Evolutionary conservation across 305 asterid genomes (phyloP), one percentile per base, ranked within the genome.

Genomic region (Fraxinus angustifolia): DNA sequence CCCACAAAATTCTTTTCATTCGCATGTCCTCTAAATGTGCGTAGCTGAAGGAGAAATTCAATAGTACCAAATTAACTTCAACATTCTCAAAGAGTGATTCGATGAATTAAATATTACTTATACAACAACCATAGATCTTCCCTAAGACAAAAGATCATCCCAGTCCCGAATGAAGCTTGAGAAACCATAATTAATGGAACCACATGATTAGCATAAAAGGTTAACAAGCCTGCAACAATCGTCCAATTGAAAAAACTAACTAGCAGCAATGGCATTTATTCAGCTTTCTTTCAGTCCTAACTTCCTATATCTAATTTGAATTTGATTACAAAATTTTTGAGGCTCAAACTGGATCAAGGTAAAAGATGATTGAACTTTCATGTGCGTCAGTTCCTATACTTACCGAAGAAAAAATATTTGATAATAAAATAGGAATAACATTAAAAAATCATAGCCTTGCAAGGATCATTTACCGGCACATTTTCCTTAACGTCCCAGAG

Each of bases 1-100:
- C 97, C 97, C 21, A 94, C 97, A 79, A 93, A 93, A 76, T 93
- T 94, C 88, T 90, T 93, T 90, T 94, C 97, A 28, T 93, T 93
- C 6, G 91, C 86, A 78, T 94, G 98, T 81, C 97, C 98, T 82
- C 88, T 89, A 81, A 86, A 94, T 11, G 90, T 84, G 74, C 97
- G 93, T 31, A 91, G 89, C 98, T 94, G 92, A 80, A 77, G 77
- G 34, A 81, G 79, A 16, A 77, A 79, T 23, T 70, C 40, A 79
- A 8, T 28, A 21, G 45, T 8, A 76, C 56, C 71, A 67, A 78
- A 62, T 62, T 42, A 87, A 56, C 79, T 50, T 81, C 26, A 53
- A 62, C 11, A 26, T 77, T 65, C 72, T 11, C 6, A 1, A 3
- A 67, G 74, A 28, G 21, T 70, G 34, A 31, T 30, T 70, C 1